Conservation (phyloP, 1,284 basidiomycete species). For the Apiotrichum gracile region DNA sequence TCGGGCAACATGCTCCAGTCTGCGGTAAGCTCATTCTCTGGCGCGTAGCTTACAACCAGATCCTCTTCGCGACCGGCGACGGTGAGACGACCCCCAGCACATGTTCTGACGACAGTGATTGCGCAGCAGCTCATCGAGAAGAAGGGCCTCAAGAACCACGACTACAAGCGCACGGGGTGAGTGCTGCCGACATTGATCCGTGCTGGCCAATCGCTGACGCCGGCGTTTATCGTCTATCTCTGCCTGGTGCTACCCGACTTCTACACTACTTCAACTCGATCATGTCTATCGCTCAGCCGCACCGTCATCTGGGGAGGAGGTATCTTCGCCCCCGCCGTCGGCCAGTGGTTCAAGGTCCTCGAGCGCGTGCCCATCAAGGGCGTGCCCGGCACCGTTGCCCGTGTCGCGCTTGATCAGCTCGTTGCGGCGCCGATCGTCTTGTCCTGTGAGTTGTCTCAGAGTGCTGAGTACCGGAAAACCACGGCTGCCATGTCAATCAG, state of each 20-base stretch:
- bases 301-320: conserved; percentile 46
- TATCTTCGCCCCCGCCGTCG: conserved; percentile 48
- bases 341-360: conserved; percentile 43
- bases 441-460: conserved; percentile 23
- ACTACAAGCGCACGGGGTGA: conserved; percentile 47
- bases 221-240: not conserved
- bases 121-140: conserved; percentile 53
- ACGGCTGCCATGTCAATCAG: too few species aligned
- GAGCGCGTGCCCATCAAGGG: conserved; percentile 37
- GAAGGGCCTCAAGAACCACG: conserved; percentile 43
- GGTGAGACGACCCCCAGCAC: conserved; percentile 12
- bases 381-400: conserved; percentile 31
- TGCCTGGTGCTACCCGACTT: not conserved
- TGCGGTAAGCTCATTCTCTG: conserved; percentile 28
- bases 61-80: conserved; percentile 50
- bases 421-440: conserved; percentile 46
- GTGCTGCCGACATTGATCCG: conserved; percentile 12
- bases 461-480: too few species aligned
- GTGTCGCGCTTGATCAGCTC: conserved; percentile 49
- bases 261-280: not conserved
- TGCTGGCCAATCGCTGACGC: not conserved
- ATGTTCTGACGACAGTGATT: conserved; percentile 29
- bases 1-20: conserved; percentile 43
- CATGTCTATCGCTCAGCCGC: conserved; percentile 25
- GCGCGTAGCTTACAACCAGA: conserved; percentile 20